Conservation (phyloP, 768 basidiomycete genomes). For the Naganishia vishniacii region DNA sequence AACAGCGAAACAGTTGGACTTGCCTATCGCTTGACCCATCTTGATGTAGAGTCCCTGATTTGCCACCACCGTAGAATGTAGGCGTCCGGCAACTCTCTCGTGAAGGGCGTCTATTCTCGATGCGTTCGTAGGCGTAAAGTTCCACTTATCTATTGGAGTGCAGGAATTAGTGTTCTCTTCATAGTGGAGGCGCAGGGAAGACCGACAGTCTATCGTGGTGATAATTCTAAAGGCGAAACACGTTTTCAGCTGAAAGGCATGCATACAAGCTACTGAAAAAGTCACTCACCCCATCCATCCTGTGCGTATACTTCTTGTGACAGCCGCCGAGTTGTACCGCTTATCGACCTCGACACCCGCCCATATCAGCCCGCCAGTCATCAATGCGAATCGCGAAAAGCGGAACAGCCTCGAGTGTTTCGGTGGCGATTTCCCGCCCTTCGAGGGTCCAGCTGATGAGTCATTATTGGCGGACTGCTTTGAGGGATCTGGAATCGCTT, state of each 20-base stretch:
- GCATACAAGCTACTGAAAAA: background rate
- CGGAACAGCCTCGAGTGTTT: conserved; percentile 20
- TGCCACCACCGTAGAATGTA: conserved; percentile 67
- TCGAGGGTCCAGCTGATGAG: too few relatives aligned
- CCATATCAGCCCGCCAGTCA: conserved; percentile 5
- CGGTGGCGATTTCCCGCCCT: background rate
- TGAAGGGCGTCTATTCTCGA: conserved; percentile 74
- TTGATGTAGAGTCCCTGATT: conserved; percentile 60
- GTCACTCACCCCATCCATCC: conserved; percentile 54
- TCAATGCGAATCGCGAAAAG: conserved; percentile 1
- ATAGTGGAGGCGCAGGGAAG: conserved; percentile 9
- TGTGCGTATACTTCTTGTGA: conserved; percentile 57
- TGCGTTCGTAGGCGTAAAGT: conserved; percentile 65
- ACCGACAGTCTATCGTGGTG: conserved; percentile 46
- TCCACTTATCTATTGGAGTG: conserved; percentile 64
- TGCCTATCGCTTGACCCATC: conserved; percentile 41
- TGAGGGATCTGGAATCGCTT: too few relatives aligned
- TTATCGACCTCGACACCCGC: conserved; percentile 48
- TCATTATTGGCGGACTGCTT: too few relatives aligned
- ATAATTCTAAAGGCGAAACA: conserved; percentile 34
- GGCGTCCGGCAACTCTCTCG: conserved; percentile 70
- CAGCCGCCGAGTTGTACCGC: conserved; percentile 58
- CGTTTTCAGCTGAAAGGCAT: conserved; percentile 15
- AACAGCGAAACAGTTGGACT: background rate
- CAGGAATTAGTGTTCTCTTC: background rate